Conservation (phyloP, 148 eudicot genomes). For the Drosera capensis region DNA sequence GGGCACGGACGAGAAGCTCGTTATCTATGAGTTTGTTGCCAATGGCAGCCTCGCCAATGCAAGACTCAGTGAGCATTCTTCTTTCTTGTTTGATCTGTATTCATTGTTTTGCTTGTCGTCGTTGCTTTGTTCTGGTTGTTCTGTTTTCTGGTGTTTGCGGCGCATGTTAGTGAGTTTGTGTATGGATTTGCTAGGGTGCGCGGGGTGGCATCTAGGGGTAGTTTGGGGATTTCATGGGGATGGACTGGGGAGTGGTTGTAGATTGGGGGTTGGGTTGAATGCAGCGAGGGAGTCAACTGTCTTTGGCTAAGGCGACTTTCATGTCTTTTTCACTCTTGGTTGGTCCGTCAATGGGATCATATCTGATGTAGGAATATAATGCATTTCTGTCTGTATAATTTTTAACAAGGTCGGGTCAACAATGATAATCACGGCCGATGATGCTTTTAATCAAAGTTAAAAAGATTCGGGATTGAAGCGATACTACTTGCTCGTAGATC, state of each 20-base stretch:
- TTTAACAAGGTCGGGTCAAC: no score
- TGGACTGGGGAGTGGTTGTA: constrained; percentile 47
- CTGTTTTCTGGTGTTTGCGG: no score
- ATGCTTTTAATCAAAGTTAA: no score
- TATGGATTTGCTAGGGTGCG: constrained; percentile 12
- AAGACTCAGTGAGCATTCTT: constrained; percentile 52
- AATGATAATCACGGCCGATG: no score
- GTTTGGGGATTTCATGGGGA: not conserved
- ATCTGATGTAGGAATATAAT: no score
- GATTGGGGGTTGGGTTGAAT: constrained; percentile 23
- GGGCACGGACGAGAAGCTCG: constrained; percentile 95
- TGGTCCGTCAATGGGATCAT: no score
- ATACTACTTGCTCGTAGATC: no score
- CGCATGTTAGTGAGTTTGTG: constrained; percentile 2
- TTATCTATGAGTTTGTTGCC: constrained; percentile 65
- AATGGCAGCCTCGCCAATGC: constrained; percentile 79
- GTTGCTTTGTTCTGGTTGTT: not conserved
- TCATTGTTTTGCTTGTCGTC: not conserved
- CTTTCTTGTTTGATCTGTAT: not conserved
- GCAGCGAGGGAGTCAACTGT: constrained; percentile 22
- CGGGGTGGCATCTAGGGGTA: not conserved
- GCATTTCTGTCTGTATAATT: no score
- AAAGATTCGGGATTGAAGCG: no score
- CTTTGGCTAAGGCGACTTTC: not conserved
- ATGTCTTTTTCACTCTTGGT: not conserved